Evolutionary conservation across 768 basidiomycete species (phyloP).

Genomic region (Leucosporidium yakuticum): DNA sequence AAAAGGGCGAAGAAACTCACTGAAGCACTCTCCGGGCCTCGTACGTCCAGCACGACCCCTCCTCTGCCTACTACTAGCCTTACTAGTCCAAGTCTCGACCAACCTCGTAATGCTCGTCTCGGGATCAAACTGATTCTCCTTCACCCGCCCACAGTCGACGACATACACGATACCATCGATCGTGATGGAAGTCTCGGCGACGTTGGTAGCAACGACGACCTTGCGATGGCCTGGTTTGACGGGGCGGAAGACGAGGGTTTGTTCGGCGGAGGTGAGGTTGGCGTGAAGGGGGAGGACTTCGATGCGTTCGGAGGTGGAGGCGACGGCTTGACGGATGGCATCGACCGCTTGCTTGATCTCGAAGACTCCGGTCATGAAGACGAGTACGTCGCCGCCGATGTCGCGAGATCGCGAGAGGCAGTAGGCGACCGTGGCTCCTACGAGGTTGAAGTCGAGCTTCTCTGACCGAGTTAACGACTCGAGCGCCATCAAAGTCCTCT

Average conservation of each 20-base stretch:
- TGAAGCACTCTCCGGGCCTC: constrained; percentile 73
- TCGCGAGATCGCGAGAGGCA: constrained; percentile 36
- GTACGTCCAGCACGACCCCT: constrained; percentile 87
- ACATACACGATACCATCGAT: constrained; percentile 93
- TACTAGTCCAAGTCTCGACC: constrained; percentile 70
- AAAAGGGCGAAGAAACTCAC: not conserved
- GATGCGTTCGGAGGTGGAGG: constrained; percentile 33
- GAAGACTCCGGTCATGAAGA: constrained; percentile 78
- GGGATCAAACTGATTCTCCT: constrained; percentile 79
- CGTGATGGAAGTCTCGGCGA: constrained; percentile 63
- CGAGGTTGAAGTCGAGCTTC: constrained; percentile 58
- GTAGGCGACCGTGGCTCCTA: constrained; percentile 15
- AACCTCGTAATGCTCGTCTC: constrained; percentile 66
- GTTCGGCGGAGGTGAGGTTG: constrained; percentile 77
- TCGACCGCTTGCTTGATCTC: constrained; percentile 46
- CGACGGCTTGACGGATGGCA: constrained; percentile 34
- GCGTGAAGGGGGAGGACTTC: constrained; percentile 71
- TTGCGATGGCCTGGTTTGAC: constrained; percentile 60
- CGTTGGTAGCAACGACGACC: constrained; percentile 82
- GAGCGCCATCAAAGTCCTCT: constrained; percentile 53
- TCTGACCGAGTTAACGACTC: constrained; percentile 58
- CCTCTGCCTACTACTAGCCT: constrained; percentile 73
- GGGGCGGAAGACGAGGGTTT: constrained; percentile 64
- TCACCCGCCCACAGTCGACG: constrained; percentile 79
- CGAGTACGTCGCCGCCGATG: constrained; percentile 61